Evolutionary conservation across 495 filamentous ascomycete species (phyloP).

Genomic region (Aspergillus bridgeri): DNA sequence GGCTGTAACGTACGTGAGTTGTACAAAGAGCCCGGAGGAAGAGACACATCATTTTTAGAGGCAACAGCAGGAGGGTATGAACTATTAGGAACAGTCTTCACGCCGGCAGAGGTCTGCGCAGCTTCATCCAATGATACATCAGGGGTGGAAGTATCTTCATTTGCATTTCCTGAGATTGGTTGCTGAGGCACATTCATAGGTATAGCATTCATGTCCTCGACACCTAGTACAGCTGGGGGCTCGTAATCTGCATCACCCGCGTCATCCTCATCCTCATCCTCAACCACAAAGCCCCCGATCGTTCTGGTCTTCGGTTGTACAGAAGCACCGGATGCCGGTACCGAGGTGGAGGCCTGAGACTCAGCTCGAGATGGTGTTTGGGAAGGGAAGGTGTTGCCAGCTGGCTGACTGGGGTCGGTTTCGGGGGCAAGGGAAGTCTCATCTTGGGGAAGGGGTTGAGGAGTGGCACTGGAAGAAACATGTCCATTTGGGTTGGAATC

Average conservation of each 20-base stretch:
- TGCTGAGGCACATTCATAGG: slow-evolving; percentile 44
- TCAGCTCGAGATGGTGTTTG: slow-evolving; percentile 35
- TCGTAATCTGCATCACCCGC: slow-evolving; percentile 54
- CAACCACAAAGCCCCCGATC: slow-evolving; percentile 76
- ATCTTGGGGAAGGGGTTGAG: slow-evolving; percentile 19
- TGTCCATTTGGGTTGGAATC: slow-evolving; percentile 27
- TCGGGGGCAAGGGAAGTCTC: slow-evolving; percentile 25
- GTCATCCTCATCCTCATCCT: slow-evolving; percentile 60
- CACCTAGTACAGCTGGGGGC: slow-evolving; percentile 48
- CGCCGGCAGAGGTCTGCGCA: slow-evolving; percentile 51
- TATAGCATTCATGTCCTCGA: slow-evolving; percentile 46
- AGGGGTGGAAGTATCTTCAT: slow-evolving; percentile 54
- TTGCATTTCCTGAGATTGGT: slow-evolving; percentile 55
- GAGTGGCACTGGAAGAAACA: slow-evolving; percentile 17
- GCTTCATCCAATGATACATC: slow-evolving; percentile 56
- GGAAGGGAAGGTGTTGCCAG: slow-evolving; percentile 28
- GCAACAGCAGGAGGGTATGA: slow-evolving; percentile 48
- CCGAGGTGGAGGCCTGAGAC: slow-evolving; percentile 39
- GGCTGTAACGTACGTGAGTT: slow-evolving; percentile 36
- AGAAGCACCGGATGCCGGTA: slow-evolving; percentile 31
- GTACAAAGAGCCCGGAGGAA: slow-evolving; percentile 41
- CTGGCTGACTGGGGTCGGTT: slow-evolving; percentile 26
- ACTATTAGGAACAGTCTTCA: slow-evolving; percentile 52
- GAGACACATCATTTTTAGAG: slow-evolving; percentile 46
- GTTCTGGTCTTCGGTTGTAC: slow-evolving; percentile 59